phyloP scores from a whole-genome alignment of 225 moss, liverwort and hornwort species.

The Neckera pumila region DNA sequence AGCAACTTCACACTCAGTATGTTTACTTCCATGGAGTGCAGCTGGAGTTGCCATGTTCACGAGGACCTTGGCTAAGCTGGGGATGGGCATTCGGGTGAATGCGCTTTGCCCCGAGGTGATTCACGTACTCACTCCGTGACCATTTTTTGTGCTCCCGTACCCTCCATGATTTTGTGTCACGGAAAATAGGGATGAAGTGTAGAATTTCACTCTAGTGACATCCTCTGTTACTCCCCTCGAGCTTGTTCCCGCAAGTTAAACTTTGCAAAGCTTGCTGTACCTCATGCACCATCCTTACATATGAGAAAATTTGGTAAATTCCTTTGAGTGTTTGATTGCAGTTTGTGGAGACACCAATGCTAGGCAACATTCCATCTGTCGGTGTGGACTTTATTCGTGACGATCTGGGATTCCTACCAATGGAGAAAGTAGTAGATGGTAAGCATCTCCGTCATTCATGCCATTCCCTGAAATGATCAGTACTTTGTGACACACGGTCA shows the following conservation, averaged over 20 bases:
- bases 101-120: slow-evolving; percentile 64
- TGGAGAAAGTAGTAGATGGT: not conserved
- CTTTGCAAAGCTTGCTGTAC: too few relatives aligned
- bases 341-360: not conserved
- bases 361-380: not conserved
- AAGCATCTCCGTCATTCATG: not conserved
- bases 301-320: not conserved
- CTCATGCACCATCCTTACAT: not conserved
- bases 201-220: too few relatives aligned
- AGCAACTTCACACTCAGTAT: not conserved
- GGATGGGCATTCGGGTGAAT: slow-evolving; percentile 60
- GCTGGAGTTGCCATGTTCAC: slow-evolving; percentile 60
- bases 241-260: not conserved
- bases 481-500: not conserved
- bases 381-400: not conserved
- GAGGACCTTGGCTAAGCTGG: slow-evolving; percentile 27
- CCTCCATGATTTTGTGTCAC: not conserved
- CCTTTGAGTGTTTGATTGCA: not conserved
- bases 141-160: not conserved
- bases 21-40: not conserved
- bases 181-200: not conserved
- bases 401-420: not conserved
- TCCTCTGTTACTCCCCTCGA: not conserved
- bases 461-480: not conserved
- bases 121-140: not conserved